Conservation (phyloP, 2,329 filamentous ascomycete species). For the Botrytis hyacinthi region DNA sequence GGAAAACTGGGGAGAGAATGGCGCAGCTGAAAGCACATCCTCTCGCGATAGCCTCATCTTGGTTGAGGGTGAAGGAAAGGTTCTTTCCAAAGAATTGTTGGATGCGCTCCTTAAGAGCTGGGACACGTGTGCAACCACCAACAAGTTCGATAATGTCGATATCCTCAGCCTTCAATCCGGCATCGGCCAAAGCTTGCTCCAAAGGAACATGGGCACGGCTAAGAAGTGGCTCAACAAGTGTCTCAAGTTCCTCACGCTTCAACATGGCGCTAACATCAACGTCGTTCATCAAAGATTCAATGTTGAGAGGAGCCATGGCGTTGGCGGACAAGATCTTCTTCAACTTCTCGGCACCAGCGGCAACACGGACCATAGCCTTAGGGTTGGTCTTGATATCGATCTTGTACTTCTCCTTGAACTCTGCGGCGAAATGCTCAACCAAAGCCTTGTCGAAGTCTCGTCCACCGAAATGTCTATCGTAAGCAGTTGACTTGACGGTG, state of each 20-base stretch:
- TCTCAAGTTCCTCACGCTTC: slow-evolving; percentile 92
- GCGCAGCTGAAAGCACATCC: slow-evolving; percentile 97
- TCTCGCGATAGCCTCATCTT: slow-evolving; percentile 93
- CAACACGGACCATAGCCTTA: slow-evolving; percentile 84
- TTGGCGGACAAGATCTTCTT: slow-evolving; percentile 99
- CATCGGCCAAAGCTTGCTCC: slow-evolving; percentile 90
- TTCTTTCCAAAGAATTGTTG: slow-evolving; percentile 87
- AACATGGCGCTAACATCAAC: slow-evolving; percentile 85
- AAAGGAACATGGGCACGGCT: slow-evolving; percentile 69
- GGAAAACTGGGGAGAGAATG: slow-evolving; percentile 95
- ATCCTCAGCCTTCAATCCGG: slow-evolving; percentile 85
- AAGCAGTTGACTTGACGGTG: slow-evolving; percentile 86
- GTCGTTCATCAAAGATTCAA: slow-evolving; percentile 98
- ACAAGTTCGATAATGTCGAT: slow-evolving; percentile 93
- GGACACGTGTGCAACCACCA: slow-evolving; percentile 91
- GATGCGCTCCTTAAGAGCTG: slow-evolving; percentile 85
- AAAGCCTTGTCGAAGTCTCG: slow-evolving; percentile 95
- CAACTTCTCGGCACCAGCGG: slow-evolving; percentile 88
- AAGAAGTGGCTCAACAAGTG: slow-evolving; percentile 81
- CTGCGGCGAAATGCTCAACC: slow-evolving; percentile 89
- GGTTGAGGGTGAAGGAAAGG: slow-evolving; percentile 95
- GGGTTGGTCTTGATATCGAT: slow-evolving; percentile 89
- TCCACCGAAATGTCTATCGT: slow-evolving; percentile 94
- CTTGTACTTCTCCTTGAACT: slow-evolving; percentile 98
- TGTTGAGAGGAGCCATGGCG: slow-evolving; percentile 86